A percentile compares a stretch with the other conserved stretches of the same genome.
Evolutionary conservation across 805 yeast genomes (phyloP).

Genomic region (Kodamaea hsintzibuensis): DNA sequence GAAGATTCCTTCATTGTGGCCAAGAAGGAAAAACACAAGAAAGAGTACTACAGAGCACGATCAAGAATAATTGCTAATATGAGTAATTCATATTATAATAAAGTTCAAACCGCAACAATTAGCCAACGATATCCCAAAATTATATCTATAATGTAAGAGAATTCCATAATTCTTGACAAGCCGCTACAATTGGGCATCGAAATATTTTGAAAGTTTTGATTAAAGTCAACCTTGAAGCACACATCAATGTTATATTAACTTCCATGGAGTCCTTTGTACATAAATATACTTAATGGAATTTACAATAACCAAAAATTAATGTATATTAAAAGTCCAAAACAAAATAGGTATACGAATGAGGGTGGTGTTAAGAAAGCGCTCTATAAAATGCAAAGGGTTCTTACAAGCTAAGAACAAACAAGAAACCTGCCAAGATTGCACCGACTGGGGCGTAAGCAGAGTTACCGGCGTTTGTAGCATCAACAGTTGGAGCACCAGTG

Average conservation of each 20-base stretch:
- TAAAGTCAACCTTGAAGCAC: too few species aligned
- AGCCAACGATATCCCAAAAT: too few species aligned
- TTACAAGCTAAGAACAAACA: conserved; percentile 14
- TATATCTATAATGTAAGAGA: too few species aligned
- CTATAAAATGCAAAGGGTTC: not conserved
- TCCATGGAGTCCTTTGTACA: not conserved
- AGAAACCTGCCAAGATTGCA: conserved; percentile 12
- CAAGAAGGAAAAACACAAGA: conserved; percentile 43
- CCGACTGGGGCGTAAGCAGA: conserved; percentile 10
- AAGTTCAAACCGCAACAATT: too few species aligned
- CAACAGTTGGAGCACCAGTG: conserved; percentile 10
- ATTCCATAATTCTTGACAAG: too few species aligned
- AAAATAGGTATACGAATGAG: not conserved
- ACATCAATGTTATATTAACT: too few species aligned
- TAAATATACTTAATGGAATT: not conserved
- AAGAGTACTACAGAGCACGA: not conserved
- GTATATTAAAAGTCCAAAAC: conserved; percentile 1
- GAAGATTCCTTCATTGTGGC: conserved; percentile 86
- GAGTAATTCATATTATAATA: not conserved
- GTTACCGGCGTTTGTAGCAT: conserved; percentile 12
- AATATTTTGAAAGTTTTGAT: too few species aligned
- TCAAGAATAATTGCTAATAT: not conserved
- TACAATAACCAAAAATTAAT: not conserved
- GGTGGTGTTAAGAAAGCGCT: not conserved
- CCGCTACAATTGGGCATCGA: too few species aligned